Base-by-base conservation (phyloP, 2,329 filamentous ascomycete species). In the Pseudocercospora pini-densiflorae region DNA sequence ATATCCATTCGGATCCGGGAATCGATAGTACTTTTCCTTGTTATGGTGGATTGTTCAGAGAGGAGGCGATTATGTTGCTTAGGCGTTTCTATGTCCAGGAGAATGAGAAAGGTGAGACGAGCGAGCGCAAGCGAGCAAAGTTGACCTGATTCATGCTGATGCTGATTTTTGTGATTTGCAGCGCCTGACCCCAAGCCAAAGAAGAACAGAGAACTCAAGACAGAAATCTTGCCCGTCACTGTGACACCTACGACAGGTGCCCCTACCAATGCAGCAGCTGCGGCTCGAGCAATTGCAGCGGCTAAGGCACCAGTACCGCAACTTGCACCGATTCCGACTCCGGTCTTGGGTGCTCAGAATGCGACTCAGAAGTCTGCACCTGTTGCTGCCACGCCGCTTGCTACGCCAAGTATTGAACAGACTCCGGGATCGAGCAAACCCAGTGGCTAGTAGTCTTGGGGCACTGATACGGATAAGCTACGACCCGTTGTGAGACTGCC, bases 71-170 rank as follows among this genome's bases (percentile, higher is more conserved):
- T 67, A 94, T 94, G 79, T 81, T 99, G 71, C 84, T 99, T 71
- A 87, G 96, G 70, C 89, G 94, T 66, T 99, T 99, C 80, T 99
- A 99, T 78, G 92, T 99, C 33, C 95, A 99, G 80, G 94, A 99
- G 80, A 99, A 99, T 79, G 93, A 92, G 70, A 92, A 95, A 84
- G 92, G 92, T 92, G n/a, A n/a, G n/a, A n/a, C n/a, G n/a, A n/a
- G n/a, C n/a, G n/a, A n/a, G n/a, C n/a, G n/a, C n/a, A n/a, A n/a
- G n/a, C n/a, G n/a, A n/a, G n/a, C n/a, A n/a, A n/a, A n/a, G n/a
- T n/a, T n/a, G n/a, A 5, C 4, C 4, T 5, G 5, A 6, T 5
- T 9, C 8, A 5, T 12, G 43, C 62, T n/a, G 4, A 40, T 14
- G 29, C 24, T 31, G n/a, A 29, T 10, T 36, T 21, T 27, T 36